Percentiles rank a stretch among this genome's conserved stretches.
Evolutionary conservation across 2,329 filamentous ascomycete genomes (phyloP).

Genomic region (Xylariomycetidae sp.): DNA sequence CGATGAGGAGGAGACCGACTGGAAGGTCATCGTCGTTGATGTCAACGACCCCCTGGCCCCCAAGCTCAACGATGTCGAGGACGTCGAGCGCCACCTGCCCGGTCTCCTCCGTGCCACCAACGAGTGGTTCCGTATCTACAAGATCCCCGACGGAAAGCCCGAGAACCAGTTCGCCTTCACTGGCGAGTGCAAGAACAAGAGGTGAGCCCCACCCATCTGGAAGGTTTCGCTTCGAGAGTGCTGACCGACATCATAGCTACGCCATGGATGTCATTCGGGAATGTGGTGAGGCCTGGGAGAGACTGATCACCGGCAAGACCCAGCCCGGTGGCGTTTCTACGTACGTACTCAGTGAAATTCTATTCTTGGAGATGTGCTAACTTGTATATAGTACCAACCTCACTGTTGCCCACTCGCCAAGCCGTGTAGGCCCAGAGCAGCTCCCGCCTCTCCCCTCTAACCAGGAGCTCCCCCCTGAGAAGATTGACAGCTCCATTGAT

Average conservation of each 20-base stretch:
- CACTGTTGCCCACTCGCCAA: constrained; percentile 67
- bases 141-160: constrained; percentile 99
- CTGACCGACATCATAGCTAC: constrained; percentile 53
- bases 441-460: constrained; percentile 72
- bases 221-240: constrained; percentile 1
- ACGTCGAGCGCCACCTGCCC: constrained; percentile 96
- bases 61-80: constrained; percentile 98
- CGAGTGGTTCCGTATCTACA: constrained; percentile 99
- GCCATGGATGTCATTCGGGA: constrained; percentile 93
- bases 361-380: not conserved
- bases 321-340: constrained; percentile 71
- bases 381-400: constrained; percentile 66
- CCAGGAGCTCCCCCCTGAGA: constrained; percentile 77
- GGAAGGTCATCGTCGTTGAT: constrained; percentile 99
- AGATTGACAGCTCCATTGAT: constrained; percentile 95
- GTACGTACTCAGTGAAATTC: constrained; percentile 49
- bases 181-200: constrained; percentile 99
- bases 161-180: constrained; percentile 99
- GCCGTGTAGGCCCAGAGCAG: constrained; percentile 64
- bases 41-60: constrained; percentile 93
- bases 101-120: constrained; percentile 96
- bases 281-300: constrained; percentile 96
- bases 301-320: constrained; percentile 87
- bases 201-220: constrained; percentile 43
- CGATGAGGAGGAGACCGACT: constrained; percentile 99